Evolutionary conservation across 768 basidiomycete genomes (phyloP).

Genomic region (Nidularia sp.): DNA sequence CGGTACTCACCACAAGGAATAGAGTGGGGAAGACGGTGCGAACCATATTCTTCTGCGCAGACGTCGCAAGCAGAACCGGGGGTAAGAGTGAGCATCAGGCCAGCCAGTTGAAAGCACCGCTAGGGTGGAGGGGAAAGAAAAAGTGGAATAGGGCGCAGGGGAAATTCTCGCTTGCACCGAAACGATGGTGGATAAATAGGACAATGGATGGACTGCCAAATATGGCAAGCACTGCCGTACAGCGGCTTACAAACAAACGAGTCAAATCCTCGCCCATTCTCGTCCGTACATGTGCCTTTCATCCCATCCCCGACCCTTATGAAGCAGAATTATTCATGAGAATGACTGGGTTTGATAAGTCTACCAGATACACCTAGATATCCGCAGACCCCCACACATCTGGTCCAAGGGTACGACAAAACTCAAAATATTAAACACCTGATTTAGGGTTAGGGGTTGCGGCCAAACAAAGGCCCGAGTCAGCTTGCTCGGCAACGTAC

Average conservation of each 20-base stretch:
- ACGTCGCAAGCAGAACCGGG: conserved; percentile 86
- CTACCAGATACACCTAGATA: not conserved
- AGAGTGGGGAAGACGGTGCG: conserved; percentile 69
- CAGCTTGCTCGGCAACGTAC: conserved; percentile 8
- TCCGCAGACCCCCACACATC: conserved; percentile 2
- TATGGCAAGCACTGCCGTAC: conserved; percentile 15
- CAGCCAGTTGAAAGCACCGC: conserved; percentile 39
- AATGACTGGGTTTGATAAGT: no score
- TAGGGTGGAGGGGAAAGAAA: conserved; percentile 32
- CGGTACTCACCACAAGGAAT: conserved; percentile 71
- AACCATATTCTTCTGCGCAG: conserved; percentile 82
- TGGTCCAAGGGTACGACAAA: conserved; percentile 5
- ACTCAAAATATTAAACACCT: conserved; percentile 2
- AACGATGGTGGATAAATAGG: conserved; percentile 40
- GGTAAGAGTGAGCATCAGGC: conserved; percentile 75
- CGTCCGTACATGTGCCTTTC: conserved; percentile 13
- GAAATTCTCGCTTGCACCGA: conserved; percentile 34
- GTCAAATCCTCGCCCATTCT: conserved; percentile 5
- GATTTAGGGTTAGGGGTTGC: conserved; percentile 19
- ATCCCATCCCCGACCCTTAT: conserved; percentile 7
- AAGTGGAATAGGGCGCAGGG: conserved; percentile 42
- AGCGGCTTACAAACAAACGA: conserved; percentile 19
- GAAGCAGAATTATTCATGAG: no score
- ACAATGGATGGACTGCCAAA: conserved; percentile 33
- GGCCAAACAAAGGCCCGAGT: conserved; percentile 11